Conservation (phyloP, 805 yeast species). For the Ogataea polymorpha region DNA sequence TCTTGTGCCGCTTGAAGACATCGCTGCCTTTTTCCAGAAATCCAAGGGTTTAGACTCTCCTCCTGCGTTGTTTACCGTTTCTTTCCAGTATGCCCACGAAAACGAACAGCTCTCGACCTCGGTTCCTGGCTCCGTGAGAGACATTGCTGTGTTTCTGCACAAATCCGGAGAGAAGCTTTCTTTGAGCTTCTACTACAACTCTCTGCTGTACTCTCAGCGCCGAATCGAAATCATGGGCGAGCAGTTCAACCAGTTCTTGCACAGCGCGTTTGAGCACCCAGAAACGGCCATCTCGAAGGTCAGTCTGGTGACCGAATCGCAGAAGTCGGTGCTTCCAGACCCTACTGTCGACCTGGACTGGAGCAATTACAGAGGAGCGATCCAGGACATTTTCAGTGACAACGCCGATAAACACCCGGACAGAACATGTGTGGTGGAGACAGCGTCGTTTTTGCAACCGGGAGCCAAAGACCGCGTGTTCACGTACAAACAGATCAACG, state of each 20-base stretch:
- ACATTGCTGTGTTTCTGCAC: constrained; percentile 53
- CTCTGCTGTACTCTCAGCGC: constrained; percentile 65
- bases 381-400: constrained; percentile 89
- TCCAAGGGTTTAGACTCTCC: constrained; percentile 49
- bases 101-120: constrained; percentile 43
- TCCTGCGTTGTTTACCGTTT: constrained; percentile 63
- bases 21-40: constrained; percentile 50
- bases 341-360: constrained; percentile 87
- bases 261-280: constrained; percentile 36
- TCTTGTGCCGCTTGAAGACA: constrained; percentile 50
- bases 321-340: constrained; percentile 66
- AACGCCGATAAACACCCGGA: constrained; percentile 86
- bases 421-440: constrained; percentile 88
- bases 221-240: constrained; percentile 70
- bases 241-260: constrained; percentile 60
- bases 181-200: constrained; percentile 62
- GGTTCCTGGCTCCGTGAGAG: constrained; percentile 57
- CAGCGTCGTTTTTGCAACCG: constrained; percentile 64
- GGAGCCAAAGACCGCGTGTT: constrained; percentile 62
- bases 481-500: constrained; percentile 83
- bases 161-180: constrained; percentile 25
- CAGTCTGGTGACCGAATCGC: constrained; percentile 66
- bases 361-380: constrained; percentile 90
- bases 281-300: constrained; percentile 53
- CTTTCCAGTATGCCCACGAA: constrained; percentile 47